A percentile compares a stretch with the other conserved stretches of the same genome.
Evolutionary conservation across 352 stramenopile species (phyloP).

Genomic region (Peronospora belbahrii): DNA sequence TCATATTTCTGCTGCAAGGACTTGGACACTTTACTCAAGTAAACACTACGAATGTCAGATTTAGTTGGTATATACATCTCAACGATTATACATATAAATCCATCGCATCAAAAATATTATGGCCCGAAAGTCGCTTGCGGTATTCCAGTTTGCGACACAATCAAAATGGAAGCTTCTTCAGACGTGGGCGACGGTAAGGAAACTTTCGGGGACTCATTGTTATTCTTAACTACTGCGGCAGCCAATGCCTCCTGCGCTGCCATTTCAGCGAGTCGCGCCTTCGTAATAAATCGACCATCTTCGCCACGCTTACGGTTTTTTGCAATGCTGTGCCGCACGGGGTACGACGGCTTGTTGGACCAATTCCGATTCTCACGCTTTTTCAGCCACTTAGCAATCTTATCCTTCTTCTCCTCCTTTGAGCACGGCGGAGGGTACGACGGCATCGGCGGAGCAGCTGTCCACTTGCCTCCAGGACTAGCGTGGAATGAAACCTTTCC

Average conservation of each 20-base stretch:
- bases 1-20: not conserved
- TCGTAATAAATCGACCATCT: constrained; percentile 79
- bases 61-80: constrained; percentile 10
- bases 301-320: constrained; percentile 78
- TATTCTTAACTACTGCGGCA: constrained; percentile 4
- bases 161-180: constrained; percentile 5
- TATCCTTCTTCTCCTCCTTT: constrained; percentile 80
- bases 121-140: constrained; percentile 25
- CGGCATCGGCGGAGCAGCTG: constrained; percentile 55
- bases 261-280: constrained; percentile 65
- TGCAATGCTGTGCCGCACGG: constrained; percentile 73
- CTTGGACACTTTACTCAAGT: not conserved
- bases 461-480: constrained; percentile 58
- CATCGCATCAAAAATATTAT: constrained; percentile 18
- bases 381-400: constrained; percentile 78
- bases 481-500: constrained; percentile 40
- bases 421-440: constrained; percentile 71
- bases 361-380: constrained; percentile 80
- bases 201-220: constrained; percentile 8
- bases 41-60: not conserved
- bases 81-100: constrained; percentile 21
- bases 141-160: constrained; percentile 23
- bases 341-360: constrained; percentile 82
- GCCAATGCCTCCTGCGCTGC: constrained; percentile 39
- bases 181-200: constrained; percentile 14